phyloP scores from a whole-genome alignment of 2,329 filamentous ascomycete genomes.

The Xylariaceae sp. region DNA sequence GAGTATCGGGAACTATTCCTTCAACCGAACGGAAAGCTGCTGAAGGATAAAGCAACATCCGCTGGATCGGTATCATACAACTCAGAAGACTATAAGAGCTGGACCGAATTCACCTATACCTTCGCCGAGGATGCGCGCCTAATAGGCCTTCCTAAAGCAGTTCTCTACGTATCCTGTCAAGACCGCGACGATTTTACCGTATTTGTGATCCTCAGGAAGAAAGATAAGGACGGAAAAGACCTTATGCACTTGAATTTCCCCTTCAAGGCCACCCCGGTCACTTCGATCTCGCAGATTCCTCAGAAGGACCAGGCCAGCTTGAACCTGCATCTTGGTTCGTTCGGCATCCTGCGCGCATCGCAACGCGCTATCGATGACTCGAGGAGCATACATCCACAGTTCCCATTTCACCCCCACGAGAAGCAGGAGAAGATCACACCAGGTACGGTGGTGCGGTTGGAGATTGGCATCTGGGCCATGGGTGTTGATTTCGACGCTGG shows the following conservation, averaged over 20 bases:
- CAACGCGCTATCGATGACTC: constrained; percentile 33
- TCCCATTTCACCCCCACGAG: constrained; percentile 23
- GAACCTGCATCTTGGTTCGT: constrained; percentile 37
- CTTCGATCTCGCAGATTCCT: constrained; percentile 22
- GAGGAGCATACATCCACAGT: constrained; percentile 26
- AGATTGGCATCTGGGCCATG: constrained; percentile 27
- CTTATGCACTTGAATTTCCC: constrained; percentile 41
- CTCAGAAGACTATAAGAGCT: constrained; percentile 24
- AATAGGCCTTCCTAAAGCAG: constrained; percentile 42
- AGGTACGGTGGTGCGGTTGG: constrained; percentile 19
- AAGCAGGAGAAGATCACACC: constrained; percentile 18
- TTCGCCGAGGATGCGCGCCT: constrained; percentile 35
- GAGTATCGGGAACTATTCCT: constrained; percentile 30
- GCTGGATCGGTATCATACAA: constrained; percentile 24
- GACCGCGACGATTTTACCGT: constrained; percentile 40
- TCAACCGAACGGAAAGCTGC: constrained; percentile 6
- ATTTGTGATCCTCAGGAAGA: constrained; percentile 40
- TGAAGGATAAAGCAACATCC: neutral
- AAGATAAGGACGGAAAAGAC: constrained; percentile 35
- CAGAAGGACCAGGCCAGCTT: constrained; percentile 33
- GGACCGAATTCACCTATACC: constrained; percentile 32
- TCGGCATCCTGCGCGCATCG: constrained; percentile 40
- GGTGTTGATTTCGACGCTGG: constrained; percentile 26
- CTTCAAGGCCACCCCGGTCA: constrained; percentile 19
- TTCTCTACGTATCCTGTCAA: constrained; percentile 40